Evolutionary conservation across 2,329 filamentous ascomycete genomes (phyloP).

Genomic region (Sclerotinia spermophila): DNA sequence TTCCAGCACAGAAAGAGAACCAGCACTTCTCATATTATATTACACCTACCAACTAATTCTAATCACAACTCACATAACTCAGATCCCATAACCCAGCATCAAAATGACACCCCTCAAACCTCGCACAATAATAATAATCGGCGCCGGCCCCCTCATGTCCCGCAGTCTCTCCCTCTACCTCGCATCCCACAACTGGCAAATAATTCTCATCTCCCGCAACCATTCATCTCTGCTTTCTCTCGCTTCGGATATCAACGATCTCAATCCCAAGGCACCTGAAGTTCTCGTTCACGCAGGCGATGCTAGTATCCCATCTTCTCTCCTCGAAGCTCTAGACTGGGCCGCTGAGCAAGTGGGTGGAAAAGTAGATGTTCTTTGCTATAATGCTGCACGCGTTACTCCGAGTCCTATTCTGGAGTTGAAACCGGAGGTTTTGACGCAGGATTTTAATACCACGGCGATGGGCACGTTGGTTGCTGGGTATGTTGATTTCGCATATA

Average conservation of each 20-base stretch:
- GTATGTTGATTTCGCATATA: not conserved
- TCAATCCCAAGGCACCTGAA: not conserved
- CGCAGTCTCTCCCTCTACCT: conserved; percentile 17
- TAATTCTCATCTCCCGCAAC: conserved; percentile 4
- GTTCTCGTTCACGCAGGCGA: conserved; percentile 3
- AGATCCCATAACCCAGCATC: not conserved
- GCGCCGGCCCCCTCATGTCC: conserved; percentile 16
- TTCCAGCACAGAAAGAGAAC: not conserved
- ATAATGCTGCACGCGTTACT: conserved; percentile 2
- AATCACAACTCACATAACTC: not conserved
- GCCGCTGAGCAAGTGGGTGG: not conserved
- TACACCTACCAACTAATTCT: not conserved
- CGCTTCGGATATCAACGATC: conserved; percentile 2
- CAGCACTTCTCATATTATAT: not conserved
- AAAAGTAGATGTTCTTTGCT: conserved; percentile 7
- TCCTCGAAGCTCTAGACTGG: conserved; percentile 9
- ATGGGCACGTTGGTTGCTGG: conserved; percentile 9
- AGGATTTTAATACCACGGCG: conserved; percentile 5
- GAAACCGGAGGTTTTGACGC: not conserved
- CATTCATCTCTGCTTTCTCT: not conserved
- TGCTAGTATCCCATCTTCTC: not conserved
- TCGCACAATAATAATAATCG: conserved; percentile 10
- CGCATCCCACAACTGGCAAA: conserved; percentile 14
- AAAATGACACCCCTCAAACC: conserved; percentile 10
- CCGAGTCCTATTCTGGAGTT: not conserved